These are phyloP conservation scores for Penicillium sp. DNA, from an alignment of 2,329 filamentous ascomycete species.

Conservation along the genomic window DNA sequence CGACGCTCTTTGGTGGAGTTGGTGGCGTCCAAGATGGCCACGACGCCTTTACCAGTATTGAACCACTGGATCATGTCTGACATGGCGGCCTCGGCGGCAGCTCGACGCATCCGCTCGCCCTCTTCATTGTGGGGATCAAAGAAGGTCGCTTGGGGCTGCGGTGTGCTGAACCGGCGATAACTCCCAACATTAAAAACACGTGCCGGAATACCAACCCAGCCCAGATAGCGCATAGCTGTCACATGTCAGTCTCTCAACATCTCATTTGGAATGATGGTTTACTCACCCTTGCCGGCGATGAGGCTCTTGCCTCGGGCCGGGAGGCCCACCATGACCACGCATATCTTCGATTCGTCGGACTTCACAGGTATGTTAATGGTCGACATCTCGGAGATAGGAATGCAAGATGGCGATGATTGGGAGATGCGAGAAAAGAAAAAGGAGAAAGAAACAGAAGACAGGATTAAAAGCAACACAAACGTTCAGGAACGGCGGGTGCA, in stretches of 20 bases:
- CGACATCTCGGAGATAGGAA: background rate
- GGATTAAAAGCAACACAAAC: background rate
- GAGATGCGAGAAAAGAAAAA: background rate
- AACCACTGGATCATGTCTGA: conserved; percentile 96
- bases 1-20: conserved; percentile 90
- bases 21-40: conserved; percentile 93
- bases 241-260: conserved; percentile 12
- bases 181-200: conserved; percentile 97
- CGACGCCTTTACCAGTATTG: conserved; percentile 67
- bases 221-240: conserved; percentile 83
- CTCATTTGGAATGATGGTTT: background rate
- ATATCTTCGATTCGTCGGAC: conserved; percentile 94
- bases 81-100: conserved; percentile 86
- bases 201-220: conserved; percentile 91
- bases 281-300: conserved; percentile 90
- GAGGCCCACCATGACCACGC: conserved; percentile 97
- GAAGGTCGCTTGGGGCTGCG: conserved; percentile 88
- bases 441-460: background rate
- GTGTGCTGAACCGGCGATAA: conserved; percentile 84
- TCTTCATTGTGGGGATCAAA: conserved; percentile 89
- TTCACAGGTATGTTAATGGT: conserved; percentile 60
- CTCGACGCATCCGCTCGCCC: conserved; percentile 81
- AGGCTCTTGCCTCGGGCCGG: conserved; percentile 95
- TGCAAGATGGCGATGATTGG: background rate
- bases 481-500: too few species aligned